Percentiles rank a stretch among this genome's conserved stretches.
These are phyloP conservation scores for Lactarius vividus DNA, from an alignment of 768 basidiomycete genomes.

Conservation along the genomic window DNA sequence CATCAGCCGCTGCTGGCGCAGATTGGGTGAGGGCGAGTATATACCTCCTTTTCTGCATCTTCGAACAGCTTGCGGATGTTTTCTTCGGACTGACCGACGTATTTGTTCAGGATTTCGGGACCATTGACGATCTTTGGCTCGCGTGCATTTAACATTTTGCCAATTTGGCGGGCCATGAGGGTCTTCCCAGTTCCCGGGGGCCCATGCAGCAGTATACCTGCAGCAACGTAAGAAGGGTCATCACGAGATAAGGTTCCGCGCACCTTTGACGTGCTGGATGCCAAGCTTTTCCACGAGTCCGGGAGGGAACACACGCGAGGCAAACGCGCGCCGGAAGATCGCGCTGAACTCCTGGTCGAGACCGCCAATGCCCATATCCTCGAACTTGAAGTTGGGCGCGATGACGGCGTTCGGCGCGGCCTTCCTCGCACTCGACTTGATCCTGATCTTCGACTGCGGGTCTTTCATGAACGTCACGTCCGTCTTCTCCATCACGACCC, in stretches of 20 bases:
- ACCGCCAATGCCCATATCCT: constrained; percentile 99
- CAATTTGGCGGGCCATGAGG: constrained; percentile 95
- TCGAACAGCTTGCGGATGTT: constrained; percentile 96
- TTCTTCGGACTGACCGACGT: constrained; percentile 95
- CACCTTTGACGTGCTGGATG: constrained; percentile 97
- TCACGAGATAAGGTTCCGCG: constrained; percentile 14
- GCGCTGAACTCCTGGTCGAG: constrained; percentile 91
- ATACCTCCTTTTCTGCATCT: constrained; percentile 96
- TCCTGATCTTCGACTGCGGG: constrained; percentile 73
- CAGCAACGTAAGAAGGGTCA: not conserved
- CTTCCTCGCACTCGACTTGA: constrained; percentile 92
- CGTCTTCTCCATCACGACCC: constrained; percentile 88
- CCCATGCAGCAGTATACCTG: constrained; percentile 91
- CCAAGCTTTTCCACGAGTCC: constrained; percentile 96
- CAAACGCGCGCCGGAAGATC: constrained; percentile 98
- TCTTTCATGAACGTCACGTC: constrained; percentile 89
- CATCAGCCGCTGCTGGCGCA: constrained; percentile 11
- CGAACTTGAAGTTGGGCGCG: constrained; percentile 98
- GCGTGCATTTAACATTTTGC: constrained; percentile 97
- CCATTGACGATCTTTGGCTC: constrained; percentile 99
- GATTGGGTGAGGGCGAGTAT: constrained; percentile 25
- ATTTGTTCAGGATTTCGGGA: constrained; percentile 96
- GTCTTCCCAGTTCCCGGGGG: constrained; percentile 99
- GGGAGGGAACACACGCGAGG: constrained; percentile 97
- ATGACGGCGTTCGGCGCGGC: constrained; percentile 93